A percentile compares a stretch with the other conserved stretches of the same genome.
Evolutionary conservation across 495 filamentous ascomycete species (phyloP).

Genomic region (Pseudomonodictys pantanalensis): DNA sequence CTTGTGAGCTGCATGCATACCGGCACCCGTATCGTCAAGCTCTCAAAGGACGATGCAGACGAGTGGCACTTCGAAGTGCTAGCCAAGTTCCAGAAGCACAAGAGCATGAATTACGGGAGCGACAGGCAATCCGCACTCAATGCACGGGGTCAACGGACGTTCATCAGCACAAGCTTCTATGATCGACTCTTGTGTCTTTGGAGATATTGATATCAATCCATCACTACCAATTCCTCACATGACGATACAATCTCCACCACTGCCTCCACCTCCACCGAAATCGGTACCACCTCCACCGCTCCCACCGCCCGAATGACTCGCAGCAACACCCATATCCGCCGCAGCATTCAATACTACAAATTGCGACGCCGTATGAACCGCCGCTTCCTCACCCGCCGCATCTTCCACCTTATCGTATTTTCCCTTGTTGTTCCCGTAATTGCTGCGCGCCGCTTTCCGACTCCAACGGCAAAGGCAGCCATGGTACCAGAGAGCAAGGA

Average conservation of each 20-base stretch:
- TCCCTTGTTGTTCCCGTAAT: background rate
- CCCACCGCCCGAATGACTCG: background rate
- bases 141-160: conserved; percentile 23
- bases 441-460: background rate
- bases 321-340: background rate
- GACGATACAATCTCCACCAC: background rate
- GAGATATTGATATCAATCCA: conserved; percentile 38
- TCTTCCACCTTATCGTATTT: background rate
- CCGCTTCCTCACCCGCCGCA: background rate
- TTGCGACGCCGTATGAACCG: too few species aligned
- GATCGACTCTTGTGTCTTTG: conserved; percentile 80
- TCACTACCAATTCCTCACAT: background rate
- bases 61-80: conserved; percentile 65
- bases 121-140: conserved; percentile 57
- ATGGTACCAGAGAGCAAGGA: background rate
- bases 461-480: background rate
- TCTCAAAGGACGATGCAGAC: conserved; percentile 39
- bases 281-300: background rate
- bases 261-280: background rate
- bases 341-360: background rate
- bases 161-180: conserved; percentile 87
- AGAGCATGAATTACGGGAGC: conserved; percentile 95
- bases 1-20: conserved; percentile 94
- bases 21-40: conserved; percentile 65
- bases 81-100: conserved; percentile 76